Percentiles rank a stretch among this genome's conserved stretches.
Conservation (phyloP, 148 eudicot genomes). For the Cornus controversa region DNA sequence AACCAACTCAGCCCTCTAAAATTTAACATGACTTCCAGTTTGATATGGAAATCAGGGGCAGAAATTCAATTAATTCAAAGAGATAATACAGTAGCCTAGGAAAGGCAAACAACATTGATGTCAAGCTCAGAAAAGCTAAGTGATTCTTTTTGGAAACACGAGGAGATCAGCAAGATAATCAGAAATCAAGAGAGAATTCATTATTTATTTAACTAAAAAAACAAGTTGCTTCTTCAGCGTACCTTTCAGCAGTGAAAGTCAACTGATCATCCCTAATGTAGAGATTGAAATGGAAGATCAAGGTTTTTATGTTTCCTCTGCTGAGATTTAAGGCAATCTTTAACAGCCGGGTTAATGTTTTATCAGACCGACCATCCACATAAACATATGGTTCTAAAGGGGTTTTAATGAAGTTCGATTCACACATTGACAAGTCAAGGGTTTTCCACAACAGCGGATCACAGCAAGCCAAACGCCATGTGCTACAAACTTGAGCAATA, state of each 20-base stretch:
- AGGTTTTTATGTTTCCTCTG: slow-evolving; percentile 22
- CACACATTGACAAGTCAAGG: slow-evolving; percentile 37
- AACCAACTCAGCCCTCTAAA: not conserved
- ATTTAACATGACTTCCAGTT: not conserved
- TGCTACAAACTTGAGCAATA: slow-evolving; percentile 42
- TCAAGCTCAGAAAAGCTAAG: not conserved
- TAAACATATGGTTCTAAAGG: slow-evolving; percentile 49
- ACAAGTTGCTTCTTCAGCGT: not conserved
- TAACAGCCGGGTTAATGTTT: slow-evolving; percentile 29
- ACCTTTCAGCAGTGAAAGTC: slow-evolving; percentile 52
- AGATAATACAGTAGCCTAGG: not conserved
- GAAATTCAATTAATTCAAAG: not conserved
- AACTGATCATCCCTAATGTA: slow-evolving; percentile 47
- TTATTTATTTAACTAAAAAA: not conserved
- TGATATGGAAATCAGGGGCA: not conserved
- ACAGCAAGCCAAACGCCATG: slow-evolving; percentile 48
- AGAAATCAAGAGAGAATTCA: not conserved
- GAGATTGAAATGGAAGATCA: slow-evolving; percentile 43
- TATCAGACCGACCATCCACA: slow-evolving; percentile 39
- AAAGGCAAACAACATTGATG: not conserved
- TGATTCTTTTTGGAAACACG: not conserved
- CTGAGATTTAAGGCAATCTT: slow-evolving; percentile 45
- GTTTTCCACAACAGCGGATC: slow-evolving; percentile 47
- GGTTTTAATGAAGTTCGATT: slow-evolving; percentile 42
- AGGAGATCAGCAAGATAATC: not conserved